A percentile compares a stretch with the other conserved stretches of the same genome.
Evolutionary conservation across 495 filamentous ascomycete genomes (phyloP).

Genomic region (Elasticomyces elasticus): DNA sequence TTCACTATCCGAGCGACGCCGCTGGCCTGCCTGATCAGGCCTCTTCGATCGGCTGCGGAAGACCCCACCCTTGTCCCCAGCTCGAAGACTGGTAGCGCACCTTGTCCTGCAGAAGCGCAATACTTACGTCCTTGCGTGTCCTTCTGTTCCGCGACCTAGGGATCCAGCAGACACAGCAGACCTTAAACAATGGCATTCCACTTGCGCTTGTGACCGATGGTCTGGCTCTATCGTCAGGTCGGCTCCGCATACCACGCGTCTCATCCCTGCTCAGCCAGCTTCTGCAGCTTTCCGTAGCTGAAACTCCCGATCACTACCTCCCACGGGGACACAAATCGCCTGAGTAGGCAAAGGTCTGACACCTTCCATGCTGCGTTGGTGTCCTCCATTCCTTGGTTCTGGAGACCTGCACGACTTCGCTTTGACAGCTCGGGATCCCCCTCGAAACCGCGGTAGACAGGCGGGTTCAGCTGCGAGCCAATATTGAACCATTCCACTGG

Average conservation of each 20-base stretch:
- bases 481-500: not conserved
- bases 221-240: not conserved
- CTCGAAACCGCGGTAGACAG: not conserved
- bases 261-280: not conserved
- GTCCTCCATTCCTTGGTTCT: constrained; percentile 4
- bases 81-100: not conserved
- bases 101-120: not conserved
- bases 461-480: not conserved
- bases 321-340: not conserved
- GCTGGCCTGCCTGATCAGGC: not conserved
- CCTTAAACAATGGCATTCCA: not conserved
- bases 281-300: constrained; percentile 2
- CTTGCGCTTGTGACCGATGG: not conserved
- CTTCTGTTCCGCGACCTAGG: not conserved
- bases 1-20: not conserved
- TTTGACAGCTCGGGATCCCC: constrained; percentile 5
- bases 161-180: not conserved
- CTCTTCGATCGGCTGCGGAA: not conserved
- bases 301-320: constrained; percentile 1
- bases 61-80: not conserved
- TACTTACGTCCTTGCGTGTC: not conserved
- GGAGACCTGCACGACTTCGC: constrained; percentile 1
- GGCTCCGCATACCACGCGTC: constrained; percentile 7
- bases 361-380: not conserved
- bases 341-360: not conserved